Base-by-base conservation (phyloP, 768 basidiomycete species). In the Mycena albidolilacea region DNA sequence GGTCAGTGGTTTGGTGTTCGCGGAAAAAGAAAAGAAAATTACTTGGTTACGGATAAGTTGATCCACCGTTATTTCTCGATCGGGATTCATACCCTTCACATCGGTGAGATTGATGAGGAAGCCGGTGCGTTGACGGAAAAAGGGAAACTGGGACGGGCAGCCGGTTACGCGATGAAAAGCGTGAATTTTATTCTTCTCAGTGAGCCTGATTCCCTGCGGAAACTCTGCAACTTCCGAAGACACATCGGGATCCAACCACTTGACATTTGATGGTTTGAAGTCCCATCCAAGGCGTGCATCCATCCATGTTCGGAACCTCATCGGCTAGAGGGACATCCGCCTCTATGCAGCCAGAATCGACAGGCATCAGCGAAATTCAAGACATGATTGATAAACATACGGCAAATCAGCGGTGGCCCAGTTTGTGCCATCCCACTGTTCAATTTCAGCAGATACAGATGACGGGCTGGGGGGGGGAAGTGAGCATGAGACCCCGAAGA, bases 41-140 rank as follows among this genome's bases (percentile, higher is more conserved):
- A 71, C 70, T 35, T 64, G 70, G 43, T 71, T 64, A 12, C 61
- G 61, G 57, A 71, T 46, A 23, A 65, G 7, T 14, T 62, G 35
- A 65, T 71, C 70, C 23, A 71, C 21, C 8, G 70, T 70, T 44
- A 38, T 15, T 39, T 65, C 64, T 5, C 19, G 48, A 63, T 64
- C 64, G 14, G 54, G 38, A 64, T 48, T 37, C 43, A 60, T 6
- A 30, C 61, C 48, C 17, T 15, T 8, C 19, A 61, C 17, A 38
- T 38, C 59, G 21, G 67, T 67, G 57, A 67, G 21, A 43, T 62
- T 14, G 44, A 69, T 19, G 39, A 69, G 23, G 60, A 62, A 69
- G 37, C 17, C 60, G 23, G 68, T 69, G 46, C 68, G 60, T 46
- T 11, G n/a, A 7, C 55, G 55, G 1, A n/a, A 58, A 21, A 57